Percentiles rank a stretch among this genome's conserved stretches.
phyloP scores from a whole-genome alignment of 257 asterid species.

The Vinca minor region DNA sequence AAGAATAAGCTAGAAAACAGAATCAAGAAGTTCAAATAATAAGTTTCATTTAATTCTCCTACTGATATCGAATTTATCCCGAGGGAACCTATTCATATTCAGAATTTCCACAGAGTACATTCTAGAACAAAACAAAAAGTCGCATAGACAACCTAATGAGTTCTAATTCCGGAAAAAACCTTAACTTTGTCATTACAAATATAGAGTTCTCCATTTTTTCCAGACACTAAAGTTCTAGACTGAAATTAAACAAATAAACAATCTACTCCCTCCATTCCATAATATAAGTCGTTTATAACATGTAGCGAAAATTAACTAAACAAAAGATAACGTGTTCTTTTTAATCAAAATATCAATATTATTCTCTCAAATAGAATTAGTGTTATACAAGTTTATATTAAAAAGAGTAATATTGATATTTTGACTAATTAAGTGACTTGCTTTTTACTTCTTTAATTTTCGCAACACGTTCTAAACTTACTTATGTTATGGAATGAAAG shows the following conservation, averaged over 20 bases:
- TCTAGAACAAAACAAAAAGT: neutral
- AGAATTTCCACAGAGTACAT: slow-evolving; percentile 4
- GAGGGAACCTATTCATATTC: neutral
- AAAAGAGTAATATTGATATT: too few relatives aligned
- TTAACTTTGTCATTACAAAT: neutral
- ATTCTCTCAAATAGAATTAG: too few relatives aligned
- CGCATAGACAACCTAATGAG: neutral
- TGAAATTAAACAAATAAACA: neutral
- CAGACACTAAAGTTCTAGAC: neutral
- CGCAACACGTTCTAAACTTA: too few relatives aligned
- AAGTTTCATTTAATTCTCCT: neutral
- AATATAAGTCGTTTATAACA: too few relatives aligned
- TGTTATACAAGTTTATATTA: too few relatives aligned
- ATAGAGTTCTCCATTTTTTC: neutral
- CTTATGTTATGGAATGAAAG: too few relatives aligned
- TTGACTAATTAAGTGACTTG: too few relatives aligned
- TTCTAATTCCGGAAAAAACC: neutral
- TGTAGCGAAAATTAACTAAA: too few relatives aligned
- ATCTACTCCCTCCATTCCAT: too few relatives aligned
- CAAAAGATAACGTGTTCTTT: too few relatives aligned
- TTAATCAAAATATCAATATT: too few relatives aligned
- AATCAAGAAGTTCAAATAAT: neutral
- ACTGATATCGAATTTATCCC: neutral
- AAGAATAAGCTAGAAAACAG: neutral
- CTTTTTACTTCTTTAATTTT: too few relatives aligned